Base-by-base conservation (phyloP, 208 protist species). In the Crithidia brevicula region DNA sequence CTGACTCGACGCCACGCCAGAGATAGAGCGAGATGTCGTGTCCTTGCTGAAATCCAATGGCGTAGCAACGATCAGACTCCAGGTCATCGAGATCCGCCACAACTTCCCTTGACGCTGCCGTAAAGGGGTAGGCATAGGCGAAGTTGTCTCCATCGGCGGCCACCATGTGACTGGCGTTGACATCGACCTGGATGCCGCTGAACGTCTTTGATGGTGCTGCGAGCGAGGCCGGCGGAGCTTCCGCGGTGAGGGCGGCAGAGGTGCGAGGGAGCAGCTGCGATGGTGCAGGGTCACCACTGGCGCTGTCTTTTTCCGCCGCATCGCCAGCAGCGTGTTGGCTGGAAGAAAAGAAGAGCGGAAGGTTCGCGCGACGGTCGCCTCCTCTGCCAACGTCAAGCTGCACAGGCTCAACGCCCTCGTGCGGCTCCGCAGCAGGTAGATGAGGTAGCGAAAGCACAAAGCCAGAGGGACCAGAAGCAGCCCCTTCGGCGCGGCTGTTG, bases 1-100 rank as follows among this genome's bases (percentile, higher is more conserved):
- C n/a, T 9, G 74, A 85, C 28, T 61, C 23, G 8, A 43, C 54
- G 18, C 85, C 84, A 38, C 86, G 59, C 84, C 88, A 89, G 25
- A 91, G 56, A 52, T 85, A 91, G 20, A 84, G 72, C 3, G 42
- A 70, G 36, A 64, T 79, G 11, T 61, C 54, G 10, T 42, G 50
- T 6, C 56, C 70, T 33, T 61, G 49, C 16, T 83, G 85, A 25
- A 90, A 66, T 52, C 82, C 57, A 36, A 91, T 63, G 10, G 67
- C 76, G 74, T 92, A 94, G 70, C 78, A 84, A 42, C 62, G 23
- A 23, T 79, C 71, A 10, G 77, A 23, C 30, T 79, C 72, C 31
- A 94, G 74, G 66, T 94, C 88, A 6, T 78, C 72, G 10, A 88
- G 47, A 42, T 82, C 72, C n/a, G 82, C 33, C 27, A 89, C 61